These are phyloP conservation scores for Eucalyptus polybractea DNA, from an alignment of 345 rosid genomes.

Conservation along the genomic window DNA sequence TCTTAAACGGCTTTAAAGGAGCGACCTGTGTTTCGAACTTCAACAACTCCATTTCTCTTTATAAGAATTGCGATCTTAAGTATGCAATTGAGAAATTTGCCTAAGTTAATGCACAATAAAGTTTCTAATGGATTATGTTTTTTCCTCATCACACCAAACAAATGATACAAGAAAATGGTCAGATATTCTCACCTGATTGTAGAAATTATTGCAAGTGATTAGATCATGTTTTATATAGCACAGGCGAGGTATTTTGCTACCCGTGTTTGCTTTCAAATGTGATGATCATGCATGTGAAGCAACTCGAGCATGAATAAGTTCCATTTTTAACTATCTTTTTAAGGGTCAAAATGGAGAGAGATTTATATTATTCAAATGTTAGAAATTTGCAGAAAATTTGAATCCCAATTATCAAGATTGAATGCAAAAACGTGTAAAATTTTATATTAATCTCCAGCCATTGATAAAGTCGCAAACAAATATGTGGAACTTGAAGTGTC, in stretches of 20 bases:
- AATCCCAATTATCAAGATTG: no score
- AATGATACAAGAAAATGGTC: not conserved
- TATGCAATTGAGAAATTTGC: not conserved
- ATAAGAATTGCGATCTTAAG: not conserved
- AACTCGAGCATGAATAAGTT: not conserved
- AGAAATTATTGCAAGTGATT: not conserved
- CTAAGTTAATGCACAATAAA: not conserved
- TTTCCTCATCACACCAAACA: not conserved
- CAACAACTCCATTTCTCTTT: not conserved
- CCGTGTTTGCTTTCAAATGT: not conserved
- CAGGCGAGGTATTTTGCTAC: accelerated
- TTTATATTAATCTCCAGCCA: no score
- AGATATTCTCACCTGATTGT: not conserved
- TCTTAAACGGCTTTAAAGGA: not conserved
- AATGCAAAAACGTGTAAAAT: no score
- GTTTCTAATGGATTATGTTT: not conserved
- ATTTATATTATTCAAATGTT: no score
- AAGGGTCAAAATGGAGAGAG: not conserved
- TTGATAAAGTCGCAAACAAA: no score
- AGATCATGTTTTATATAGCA: not conserved
- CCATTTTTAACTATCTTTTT: not conserved
- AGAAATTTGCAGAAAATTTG: no score
- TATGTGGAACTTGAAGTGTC: no score
- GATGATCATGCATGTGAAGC: not conserved
- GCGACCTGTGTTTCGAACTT: not conserved